Conservation (phyloP, 495 filamentous ascomycete genomes). For the Jackrogersella minutella region DNA sequence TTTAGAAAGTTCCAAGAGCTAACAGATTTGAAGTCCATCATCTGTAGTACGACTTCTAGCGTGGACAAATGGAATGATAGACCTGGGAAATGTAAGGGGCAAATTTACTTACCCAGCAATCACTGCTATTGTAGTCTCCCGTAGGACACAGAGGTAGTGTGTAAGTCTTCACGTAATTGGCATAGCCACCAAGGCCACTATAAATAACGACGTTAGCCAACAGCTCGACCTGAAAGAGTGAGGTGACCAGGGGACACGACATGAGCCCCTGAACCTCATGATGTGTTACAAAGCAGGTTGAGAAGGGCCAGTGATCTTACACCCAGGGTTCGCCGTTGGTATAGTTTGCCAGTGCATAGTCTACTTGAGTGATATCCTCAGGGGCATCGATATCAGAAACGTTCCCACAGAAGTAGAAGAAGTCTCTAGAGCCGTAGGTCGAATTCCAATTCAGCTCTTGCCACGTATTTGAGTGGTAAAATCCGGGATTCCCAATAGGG, state of each 20-base stretch:
- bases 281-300: not conserved
- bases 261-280: not conserved
- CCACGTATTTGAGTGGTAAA: constrained; percentile 58
- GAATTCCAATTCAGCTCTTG: constrained; percentile 58
- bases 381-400: constrained; percentile 57
- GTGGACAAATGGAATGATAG: no score
- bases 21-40: no score
- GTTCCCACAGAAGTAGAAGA: constrained; percentile 60
- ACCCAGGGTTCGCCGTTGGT: constrained; percentile 58
- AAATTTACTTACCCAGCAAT: constrained; percentile 52
- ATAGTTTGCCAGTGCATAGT: constrained; percentile 53
- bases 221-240: not conserved
- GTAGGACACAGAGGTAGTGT: constrained; percentile 52
- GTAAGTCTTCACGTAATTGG: constrained; percentile 55
- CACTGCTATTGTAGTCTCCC: constrained; percentile 51
- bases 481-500: constrained; percentile 57
- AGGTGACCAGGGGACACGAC: not conserved
- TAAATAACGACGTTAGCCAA: constrained; percentile 2
- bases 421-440: constrained; percentile 50
- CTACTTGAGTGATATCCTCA: constrained; percentile 49
- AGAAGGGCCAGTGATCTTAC: constrained; percentile 21
- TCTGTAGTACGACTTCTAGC: no score
- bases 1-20: not conserved
- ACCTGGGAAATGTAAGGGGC: no score
- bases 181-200: constrained; percentile 54